Conservation (phyloP, 2,329 filamentous ascomycete species). For the Beauveria australis region DNA sequence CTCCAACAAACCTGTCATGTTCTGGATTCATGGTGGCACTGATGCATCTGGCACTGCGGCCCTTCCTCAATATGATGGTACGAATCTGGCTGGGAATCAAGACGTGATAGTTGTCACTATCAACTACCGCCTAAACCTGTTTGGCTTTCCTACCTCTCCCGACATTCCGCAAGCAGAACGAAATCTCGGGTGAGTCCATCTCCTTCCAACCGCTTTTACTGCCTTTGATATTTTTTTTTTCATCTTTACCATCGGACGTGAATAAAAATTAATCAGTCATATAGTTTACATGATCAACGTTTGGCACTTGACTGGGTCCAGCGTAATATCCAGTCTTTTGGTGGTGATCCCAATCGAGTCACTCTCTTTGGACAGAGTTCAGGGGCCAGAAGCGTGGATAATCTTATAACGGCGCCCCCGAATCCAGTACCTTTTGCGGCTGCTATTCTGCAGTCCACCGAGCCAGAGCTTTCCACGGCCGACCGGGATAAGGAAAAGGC, state of each 20-base stretch:
- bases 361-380: conserved; percentile 53
- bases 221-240: background rate
- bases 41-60: conserved; percentile 29
- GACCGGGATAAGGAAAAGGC: background rate
- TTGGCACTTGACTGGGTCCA: conserved; percentile 51
- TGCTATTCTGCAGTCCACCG: conserved; percentile 20
- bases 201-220: background rate
- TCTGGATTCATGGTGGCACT: conserved; percentile 36
- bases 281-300: conserved; percentile 38
- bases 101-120: conserved; percentile 38
- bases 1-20: conserved; percentile 29
- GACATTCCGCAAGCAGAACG: conserved; percentile 13
- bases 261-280: background rate
- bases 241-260: background rate
- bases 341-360: conserved; percentile 52
- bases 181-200: conserved; percentile 18
- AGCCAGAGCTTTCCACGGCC: background rate
- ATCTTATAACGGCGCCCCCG: conserved; percentile 19
- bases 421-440: conserved; percentile 21
- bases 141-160: conserved; percentile 30
- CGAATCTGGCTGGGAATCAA: conserved; percentile 30
- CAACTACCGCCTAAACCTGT: conserved; percentile 36
- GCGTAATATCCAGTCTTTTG: conserved; percentile 55
- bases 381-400: conserved; percentile 44
- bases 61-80: conserved; percentile 31